A percentile compares a stretch with the other conserved stretches of the same genome.
These are phyloP conservation scores for Quercus suber DNA, from an alignment of 306 rosid species.

Conservation along the genomic window DNA sequence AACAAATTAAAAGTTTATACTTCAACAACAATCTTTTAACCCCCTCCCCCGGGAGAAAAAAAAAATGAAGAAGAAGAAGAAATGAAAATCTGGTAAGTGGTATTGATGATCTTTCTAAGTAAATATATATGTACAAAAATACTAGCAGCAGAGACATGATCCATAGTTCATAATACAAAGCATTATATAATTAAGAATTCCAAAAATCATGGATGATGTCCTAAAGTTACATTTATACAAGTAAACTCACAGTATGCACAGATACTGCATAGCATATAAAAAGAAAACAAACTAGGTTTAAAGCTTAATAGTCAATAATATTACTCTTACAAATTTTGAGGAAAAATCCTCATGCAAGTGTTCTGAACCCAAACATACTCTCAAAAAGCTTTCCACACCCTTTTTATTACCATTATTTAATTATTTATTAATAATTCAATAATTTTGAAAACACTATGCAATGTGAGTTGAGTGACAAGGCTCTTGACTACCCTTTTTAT, in stretches of 20 bases:
- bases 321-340: neutral
- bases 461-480: too few relatives aligned
- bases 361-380: neutral
- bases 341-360: neutral
- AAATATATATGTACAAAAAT: too few relatives aligned
- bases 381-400: neutral
- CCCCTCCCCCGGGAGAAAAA: too few relatives aligned
- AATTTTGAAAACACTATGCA: too few relatives aligned
- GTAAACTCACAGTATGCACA: neutral
- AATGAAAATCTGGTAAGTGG: too few relatives aligned
- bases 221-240: neutral
- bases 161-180: neutral
- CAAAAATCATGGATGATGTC: neutral
- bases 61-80: too few relatives aligned
- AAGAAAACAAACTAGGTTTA: too few relatives aligned
- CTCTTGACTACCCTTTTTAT: too few relatives aligned
- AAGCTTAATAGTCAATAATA: neutral
- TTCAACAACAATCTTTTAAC: neutral
- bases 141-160: neutral
- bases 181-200: neutral
- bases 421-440: too few relatives aligned
- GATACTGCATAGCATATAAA: neutral
- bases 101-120: too few relatives aligned
- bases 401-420: too few relatives aligned
- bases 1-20: neutral